Evolutionary conservation across 352 stramenopile species (phyloP).

Genomic region (Plasmopara halstedii): DNA sequence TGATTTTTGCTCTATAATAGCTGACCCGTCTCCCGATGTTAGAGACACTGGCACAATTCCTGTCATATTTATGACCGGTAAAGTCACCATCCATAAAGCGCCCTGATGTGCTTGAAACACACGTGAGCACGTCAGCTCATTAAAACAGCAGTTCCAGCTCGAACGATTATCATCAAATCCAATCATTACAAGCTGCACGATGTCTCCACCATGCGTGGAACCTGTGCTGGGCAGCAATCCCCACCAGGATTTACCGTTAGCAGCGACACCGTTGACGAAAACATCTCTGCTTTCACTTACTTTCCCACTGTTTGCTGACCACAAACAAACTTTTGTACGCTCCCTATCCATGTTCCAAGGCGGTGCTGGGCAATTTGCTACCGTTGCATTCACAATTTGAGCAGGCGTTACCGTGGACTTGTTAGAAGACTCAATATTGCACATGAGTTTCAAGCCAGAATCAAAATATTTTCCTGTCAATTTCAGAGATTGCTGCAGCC

Average conservation of each 20-base stretch:
- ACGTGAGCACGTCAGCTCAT: conserved; percentile 13
- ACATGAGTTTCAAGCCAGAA: conserved; percentile 18
- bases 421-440: conserved; percentile 24
- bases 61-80: conserved; percentile 9
- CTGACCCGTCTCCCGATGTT: background rate
- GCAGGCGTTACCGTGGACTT: conserved; percentile 18
- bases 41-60: conserved; percentile 22
- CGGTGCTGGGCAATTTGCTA: conserved; percentile 23
- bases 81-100: conserved; percentile 7
- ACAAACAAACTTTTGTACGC: conserved; percentile 21
- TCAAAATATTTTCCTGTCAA: conserved; percentile 42
- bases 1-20: conserved; percentile 5
- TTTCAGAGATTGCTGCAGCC: conserved; percentile 5
- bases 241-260: conserved; percentile 13
- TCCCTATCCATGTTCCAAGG: conserved; percentile 10
- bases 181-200: conserved; percentile 3
- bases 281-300: conserved; percentile 5
- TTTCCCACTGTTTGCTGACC: conserved; percentile 18
- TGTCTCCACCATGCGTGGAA: conserved; percentile 3
- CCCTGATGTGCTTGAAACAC: conserved; percentile 1
- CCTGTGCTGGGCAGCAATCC: conserved; percentile 18
- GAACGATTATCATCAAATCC: conserved; percentile 1
- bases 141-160: conserved; percentile 35
- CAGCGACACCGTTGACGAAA: background rate
- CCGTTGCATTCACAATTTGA: conserved; percentile 28